phyloP scores from a whole-genome alignment of 441 rosid genomes.

The Corymbia citriodora region DNA sequence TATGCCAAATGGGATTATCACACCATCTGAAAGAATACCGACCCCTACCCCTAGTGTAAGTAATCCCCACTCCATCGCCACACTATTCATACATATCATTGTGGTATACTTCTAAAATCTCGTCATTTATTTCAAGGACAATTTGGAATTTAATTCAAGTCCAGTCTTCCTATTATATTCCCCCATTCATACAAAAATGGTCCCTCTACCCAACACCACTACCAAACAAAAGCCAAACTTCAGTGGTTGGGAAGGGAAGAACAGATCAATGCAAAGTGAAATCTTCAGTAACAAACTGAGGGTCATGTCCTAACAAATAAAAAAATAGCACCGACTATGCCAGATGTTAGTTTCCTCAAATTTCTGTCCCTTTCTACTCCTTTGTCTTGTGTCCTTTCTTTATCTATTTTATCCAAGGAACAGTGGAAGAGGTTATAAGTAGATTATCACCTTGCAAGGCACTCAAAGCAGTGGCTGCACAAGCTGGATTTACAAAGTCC shows the following conservation, averaged over 20 bases:
- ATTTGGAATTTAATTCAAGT: neutral
- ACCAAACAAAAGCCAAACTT: neutral
- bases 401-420: neutral
- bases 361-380: neutral
- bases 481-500: slow-evolving; percentile 73
- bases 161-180: neutral
- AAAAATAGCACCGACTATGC: neutral
- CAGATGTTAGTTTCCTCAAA: neutral
- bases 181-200: neutral
- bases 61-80: neutral
- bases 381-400: neutral
- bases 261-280: neutral
- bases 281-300: neutral
- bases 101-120: neutral
- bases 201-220: neutral
- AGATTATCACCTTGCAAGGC: slow-evolving; percentile 69
- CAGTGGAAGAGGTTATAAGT: neutral
- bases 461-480: slow-evolving; percentile 89
- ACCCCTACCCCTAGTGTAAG: neutral
- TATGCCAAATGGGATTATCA: neutral
- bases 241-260: neutral
- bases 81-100: neutral
- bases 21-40: neutral
- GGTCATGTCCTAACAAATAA: neutral
- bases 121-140: neutral